These are phyloP conservation scores for Starmerella geochares DNA, from an alignment of 805 yeast species.

Conservation along the genomic window DNA sequence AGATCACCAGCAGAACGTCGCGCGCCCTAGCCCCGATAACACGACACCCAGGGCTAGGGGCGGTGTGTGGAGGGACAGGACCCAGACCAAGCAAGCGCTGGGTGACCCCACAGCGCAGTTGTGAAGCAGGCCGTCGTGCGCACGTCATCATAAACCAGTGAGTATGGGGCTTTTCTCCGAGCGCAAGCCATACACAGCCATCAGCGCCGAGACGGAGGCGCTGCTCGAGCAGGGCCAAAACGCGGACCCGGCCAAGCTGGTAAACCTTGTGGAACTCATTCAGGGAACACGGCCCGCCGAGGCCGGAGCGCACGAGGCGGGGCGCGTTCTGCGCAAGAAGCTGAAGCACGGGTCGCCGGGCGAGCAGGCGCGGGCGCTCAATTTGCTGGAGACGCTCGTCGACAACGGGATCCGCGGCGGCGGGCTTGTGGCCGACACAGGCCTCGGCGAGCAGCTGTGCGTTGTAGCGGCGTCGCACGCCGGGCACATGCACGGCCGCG, in stretches of 20 bases:
- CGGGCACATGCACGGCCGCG: slow-evolving; percentile 25
- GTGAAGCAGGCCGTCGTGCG: not conserved
- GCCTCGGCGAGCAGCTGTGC: slow-evolving; percentile 34
- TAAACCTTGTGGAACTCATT: slow-evolving; percentile 50
- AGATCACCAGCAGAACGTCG: too few relatives aligned
- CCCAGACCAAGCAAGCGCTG: not conserved
- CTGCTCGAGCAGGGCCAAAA: slow-evolving; percentile 30
- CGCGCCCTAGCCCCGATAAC: not conserved
- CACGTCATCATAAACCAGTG: not conserved
- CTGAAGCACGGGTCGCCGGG: slow-evolving; percentile 67
- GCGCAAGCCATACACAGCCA: slow-evolving; percentile 38
- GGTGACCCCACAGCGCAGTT: too few relatives aligned
- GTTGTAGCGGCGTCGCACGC: slow-evolving; percentile 35
- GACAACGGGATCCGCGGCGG: slow-evolving; percentile 36
- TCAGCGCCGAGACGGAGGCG: slow-evolving; percentile 34
- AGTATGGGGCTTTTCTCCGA: slow-evolving; percentile 27
- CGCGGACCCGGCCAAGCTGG: slow-evolving; percentile 40
- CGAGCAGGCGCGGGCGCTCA: slow-evolving; percentile 62
- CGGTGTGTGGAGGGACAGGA: not conserved
- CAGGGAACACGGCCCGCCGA: slow-evolving; percentile 29
- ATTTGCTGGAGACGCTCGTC: slow-evolving; percentile 49
- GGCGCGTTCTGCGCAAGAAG: slow-evolving; percentile 79
- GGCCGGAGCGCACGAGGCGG: slow-evolving; percentile 60
- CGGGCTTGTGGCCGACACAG: slow-evolving; percentile 21
- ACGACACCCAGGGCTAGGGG: not conserved